A percentile compares a stretch with the other conserved stretches of the same genome.
Conservation (phyloP, 2,329 filamentous ascomycete species). For the Emmonsiellopsis sp. region DNA sequence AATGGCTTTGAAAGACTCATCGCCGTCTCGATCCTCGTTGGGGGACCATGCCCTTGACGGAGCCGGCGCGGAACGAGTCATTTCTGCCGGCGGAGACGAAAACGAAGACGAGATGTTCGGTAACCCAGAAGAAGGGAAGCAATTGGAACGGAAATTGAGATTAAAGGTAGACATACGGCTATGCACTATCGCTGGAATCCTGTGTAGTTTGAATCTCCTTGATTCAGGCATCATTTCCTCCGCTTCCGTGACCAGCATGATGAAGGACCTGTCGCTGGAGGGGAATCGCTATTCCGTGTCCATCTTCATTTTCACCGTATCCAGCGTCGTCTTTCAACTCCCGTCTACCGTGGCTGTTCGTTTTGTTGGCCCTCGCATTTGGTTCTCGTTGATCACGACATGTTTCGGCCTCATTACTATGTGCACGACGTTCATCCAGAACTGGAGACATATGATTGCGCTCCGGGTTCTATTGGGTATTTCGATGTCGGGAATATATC, state of each 20-base stretch:
- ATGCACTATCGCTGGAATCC: conserved; percentile 61
- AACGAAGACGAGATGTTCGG: neutral
- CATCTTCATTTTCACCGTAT: conserved; percentile 65
- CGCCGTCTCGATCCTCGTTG: neutral
- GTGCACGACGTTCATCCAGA: conserved; percentile 58
- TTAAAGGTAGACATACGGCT: conserved; percentile 59
- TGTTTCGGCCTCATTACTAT: conserved; percentile 57
- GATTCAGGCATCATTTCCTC: conserved; percentile 62
- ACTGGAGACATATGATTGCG: conserved; percentile 62
- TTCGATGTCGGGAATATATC: conserved; percentile 44
- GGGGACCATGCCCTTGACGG: neutral
- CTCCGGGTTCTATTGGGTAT: conserved; percentile 58
- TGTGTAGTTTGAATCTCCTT: conserved; percentile 60
- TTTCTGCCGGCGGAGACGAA: neutral
- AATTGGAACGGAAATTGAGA: conserved; percentile 32
- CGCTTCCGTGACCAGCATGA: conserved; percentile 61
- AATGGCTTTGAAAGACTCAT: neutral
- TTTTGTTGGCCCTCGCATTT: conserved; percentile 54
- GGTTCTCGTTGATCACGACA: conserved; percentile 53
- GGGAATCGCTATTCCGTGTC: conserved; percentile 60
- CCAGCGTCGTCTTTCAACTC: conserved; percentile 59
- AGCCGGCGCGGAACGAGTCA: neutral
- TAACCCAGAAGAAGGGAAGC: neutral
- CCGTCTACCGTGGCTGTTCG: conserved; percentile 60
- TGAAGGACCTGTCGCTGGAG: conserved; percentile 52